Percentiles rank a stretch among this genome's conserved stretches.
phyloP scores from a whole-genome alignment of 148 eudicot genomes.

The Talinum fruticosum region DNA sequence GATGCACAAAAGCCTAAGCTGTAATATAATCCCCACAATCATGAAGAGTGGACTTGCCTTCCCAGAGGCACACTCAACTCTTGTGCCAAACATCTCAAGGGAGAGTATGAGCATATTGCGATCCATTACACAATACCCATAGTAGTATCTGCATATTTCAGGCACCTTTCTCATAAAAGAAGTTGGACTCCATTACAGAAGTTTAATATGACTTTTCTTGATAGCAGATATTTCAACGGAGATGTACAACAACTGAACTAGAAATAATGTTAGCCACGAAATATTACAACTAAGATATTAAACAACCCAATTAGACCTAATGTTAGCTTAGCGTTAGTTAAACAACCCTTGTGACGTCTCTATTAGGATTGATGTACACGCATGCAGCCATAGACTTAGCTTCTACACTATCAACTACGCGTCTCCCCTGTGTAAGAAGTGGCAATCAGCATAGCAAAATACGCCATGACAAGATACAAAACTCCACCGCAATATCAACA shows the following conservation, averaged over 20 bases:
- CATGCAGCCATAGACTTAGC: too few relatives aligned
- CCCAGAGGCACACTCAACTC: too few relatives aligned
- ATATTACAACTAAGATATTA: not conserved
- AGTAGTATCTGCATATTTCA: not conserved
- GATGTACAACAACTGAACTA: not conserved
- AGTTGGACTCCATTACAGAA: not conserved
- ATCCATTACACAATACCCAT: not conserved
- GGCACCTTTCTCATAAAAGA: not conserved
- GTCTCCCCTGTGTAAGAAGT: too few relatives aligned
- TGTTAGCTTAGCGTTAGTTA: too few relatives aligned
- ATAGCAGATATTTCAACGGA: not conserved
- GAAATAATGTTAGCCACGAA: not conserved
- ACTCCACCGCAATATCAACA: not conserved
- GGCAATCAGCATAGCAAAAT: not conserved
- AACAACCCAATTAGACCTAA: not conserved
- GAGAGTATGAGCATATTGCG: not conserved
- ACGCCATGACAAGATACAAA: not conserved
- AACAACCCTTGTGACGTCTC: too few relatives aligned
- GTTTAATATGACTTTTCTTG: not conserved
- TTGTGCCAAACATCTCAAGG: not conserved
- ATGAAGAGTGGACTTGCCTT: not conserved
- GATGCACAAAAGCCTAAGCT: not conserved
- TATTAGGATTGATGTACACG: too few relatives aligned
- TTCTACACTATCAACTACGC: too few relatives aligned
- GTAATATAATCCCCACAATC: not conserved